Conservation (phyloP, 2,329 filamentous ascomycete genomes). For the Achaetomium macrosporum region DNA sequence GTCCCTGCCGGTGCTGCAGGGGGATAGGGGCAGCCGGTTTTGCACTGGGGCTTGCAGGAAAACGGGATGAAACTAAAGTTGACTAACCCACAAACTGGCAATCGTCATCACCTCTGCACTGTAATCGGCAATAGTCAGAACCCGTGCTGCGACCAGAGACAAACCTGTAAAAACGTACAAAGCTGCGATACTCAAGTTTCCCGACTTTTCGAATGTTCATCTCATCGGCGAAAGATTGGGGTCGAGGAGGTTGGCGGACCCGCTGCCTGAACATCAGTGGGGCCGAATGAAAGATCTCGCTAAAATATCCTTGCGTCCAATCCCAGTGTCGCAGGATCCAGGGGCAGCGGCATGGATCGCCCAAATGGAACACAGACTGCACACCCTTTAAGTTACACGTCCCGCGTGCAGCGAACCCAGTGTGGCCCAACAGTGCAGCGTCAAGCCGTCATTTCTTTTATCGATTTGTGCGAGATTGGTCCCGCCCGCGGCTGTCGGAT, state of each 20-base stretch:
- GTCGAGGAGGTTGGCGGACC: not conserved
- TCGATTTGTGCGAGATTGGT: not conserved
- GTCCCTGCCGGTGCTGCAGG: no score
- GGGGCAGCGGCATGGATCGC: not conserved
- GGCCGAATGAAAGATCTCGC: constrained; percentile 5
- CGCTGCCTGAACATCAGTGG: constrained; percentile 11
- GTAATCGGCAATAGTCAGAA: no score
- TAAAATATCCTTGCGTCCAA: constrained; percentile 8
- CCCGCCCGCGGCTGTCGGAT: constrained; percentile 6
- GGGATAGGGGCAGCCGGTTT: no score
- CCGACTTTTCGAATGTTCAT: not conserved
- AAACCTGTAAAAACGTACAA: no score
- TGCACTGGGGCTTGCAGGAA: no score
- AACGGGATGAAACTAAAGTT: no score
- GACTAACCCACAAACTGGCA: no score
- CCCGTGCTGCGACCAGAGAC: no score
- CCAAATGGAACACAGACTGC: constrained; percentile 8
- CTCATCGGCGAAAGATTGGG: not conserved
- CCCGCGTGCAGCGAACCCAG: not conserved
- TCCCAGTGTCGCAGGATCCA: not conserved
- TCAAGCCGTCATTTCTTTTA: not conserved
- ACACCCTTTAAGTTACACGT: constrained; percentile 15
- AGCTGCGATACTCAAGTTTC: not conserved
- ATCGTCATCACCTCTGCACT: no score
- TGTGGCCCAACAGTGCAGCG: constrained; percentile 5